Evolutionary conservation across 306 rosid species (phyloP), one percentile per base, ranked within the genome.

Genomic region (Boehmeria nivea): DNA sequence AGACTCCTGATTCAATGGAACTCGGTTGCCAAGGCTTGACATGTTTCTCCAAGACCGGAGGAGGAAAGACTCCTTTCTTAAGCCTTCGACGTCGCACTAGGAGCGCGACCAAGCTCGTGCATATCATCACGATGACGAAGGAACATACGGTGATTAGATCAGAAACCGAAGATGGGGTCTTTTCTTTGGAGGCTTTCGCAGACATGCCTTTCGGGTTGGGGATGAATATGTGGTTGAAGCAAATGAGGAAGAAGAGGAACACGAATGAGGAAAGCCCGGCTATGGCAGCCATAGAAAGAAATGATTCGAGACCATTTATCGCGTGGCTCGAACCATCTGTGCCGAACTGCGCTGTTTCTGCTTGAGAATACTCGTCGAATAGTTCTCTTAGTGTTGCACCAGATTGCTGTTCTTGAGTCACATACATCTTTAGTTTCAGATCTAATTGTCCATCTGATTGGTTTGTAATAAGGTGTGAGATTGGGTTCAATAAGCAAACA

Each of bases 331-430:
- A 66, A 59, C 77, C 51, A 21, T 53, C 44, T 3, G 52, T 68
- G 71, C 75, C 75, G 61, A 83, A 64, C 16, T 78, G 71, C 51
- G 76, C 67, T 0, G 87, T 76, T 63, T 73, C 79, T 38, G 77
- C 57, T 68, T 71, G 77, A 1, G 69, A 65, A 42, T 58, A 69
- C 64, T 80, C 75, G 8, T 63, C 10, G 14, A 78, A 37, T 43
- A 78, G 70, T 57, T 77, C 93, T 66, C 55, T 62, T 18, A 74
- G 63, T 54, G 79, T 74, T 20, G 57, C 15, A 49, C 64, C 71
- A 17, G 71, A 52, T 40, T 71, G 80, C 44, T 68, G 69, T 74
- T 91, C 96, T 77, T 63, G 90, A 37, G 98, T 91, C 50, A 91
- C 85, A 73, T 74, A 91, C 42, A 91, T 65, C 36, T 78, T 66